Conservation (phyloP, 257 asterid species). For the Lycium barbarum region DNA sequence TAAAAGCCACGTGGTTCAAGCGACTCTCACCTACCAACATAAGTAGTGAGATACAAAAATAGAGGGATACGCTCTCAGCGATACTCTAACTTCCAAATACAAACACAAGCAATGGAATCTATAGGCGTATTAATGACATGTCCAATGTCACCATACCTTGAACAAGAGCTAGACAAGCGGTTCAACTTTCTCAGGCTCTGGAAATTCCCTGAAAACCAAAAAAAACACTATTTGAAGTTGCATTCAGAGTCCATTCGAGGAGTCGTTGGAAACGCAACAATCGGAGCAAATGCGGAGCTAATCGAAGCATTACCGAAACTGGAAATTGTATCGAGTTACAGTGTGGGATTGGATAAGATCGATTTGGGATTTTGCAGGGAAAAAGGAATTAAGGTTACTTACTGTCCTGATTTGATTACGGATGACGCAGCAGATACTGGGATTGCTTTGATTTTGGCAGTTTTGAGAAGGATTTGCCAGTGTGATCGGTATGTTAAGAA, state of each 20-base stretch:
- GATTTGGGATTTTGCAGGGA: conserved; percentile 73
- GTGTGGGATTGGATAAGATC: conserved; percentile 85
- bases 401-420: conserved; percentile 83
- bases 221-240: conserved; percentile 48
- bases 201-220: conserved; percentile 51
- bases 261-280: conserved; percentile 60
- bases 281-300: conserved; percentile 58
- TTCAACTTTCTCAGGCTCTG: conserved; percentile 75
- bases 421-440: conserved; percentile 92
- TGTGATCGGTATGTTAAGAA: conserved; percentile 70
- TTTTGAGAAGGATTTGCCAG: conserved; percentile 62
- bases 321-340: conserved; percentile 70
- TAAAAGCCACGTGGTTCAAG: no score
- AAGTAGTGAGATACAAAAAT: background rate
- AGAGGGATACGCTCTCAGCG: background rate
- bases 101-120: conserved; percentile 50
- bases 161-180: conserved; percentile 67
- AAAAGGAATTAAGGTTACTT: conserved; percentile 77
- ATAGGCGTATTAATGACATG: conserved; percentile 67
- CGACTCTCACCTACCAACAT: background rate
- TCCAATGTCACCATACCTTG: conserved; percentile 66
- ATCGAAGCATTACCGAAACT: conserved; percentile 70
- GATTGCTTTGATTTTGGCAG: conserved; percentile 73
- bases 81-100: background rate
- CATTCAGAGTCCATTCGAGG: conserved; percentile 70